These are phyloP conservation scores for Kwoniella newhampshirensis DNA, from an alignment of 768 basidiomycete species.

Conservation along the genomic window DNA sequence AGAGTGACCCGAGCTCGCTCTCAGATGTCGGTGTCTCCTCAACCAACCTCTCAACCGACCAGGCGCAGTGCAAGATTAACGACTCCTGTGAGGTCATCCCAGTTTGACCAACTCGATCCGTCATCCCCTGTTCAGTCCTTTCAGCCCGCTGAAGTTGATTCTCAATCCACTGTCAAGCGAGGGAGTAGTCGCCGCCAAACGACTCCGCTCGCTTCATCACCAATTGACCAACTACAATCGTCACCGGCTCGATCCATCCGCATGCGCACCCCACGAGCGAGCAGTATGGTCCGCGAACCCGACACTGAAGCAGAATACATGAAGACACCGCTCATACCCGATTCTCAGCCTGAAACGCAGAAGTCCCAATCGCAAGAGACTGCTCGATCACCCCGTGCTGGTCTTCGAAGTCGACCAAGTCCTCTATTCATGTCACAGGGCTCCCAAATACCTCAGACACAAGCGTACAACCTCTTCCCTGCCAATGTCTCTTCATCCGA, in stretches of 20 bases:
- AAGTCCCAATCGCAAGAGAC: conserved; percentile 4
- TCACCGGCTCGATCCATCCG: conserved; percentile 8
- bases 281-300: conserved; percentile 4
- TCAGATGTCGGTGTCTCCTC: conserved; percentile 1
- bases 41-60: neutral
- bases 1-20: conserved; percentile 18
- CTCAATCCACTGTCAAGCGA: neutral
- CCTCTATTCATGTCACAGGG: conserved; percentile 27
- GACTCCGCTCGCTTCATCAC: conserved; percentile 15
- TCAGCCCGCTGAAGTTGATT: neutral
- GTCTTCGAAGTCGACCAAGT: neutral
- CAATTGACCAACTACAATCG: conserved; percentile 20
- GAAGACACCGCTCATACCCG: conserved; percentile 18
- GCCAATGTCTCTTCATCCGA: conserved; percentile 11
- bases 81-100: neutral
- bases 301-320: conserved; percentile 1
- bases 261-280: neutral
- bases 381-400: neutral
- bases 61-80: neutral
- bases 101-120: too few species aligned
- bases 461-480: conserved; percentile 21
- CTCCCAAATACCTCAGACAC: conserved; percentile 22
- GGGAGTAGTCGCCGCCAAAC: conserved; percentile 4
- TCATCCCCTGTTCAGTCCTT: neutral
- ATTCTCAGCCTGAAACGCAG: conserved; percentile 11